phyloP scores from a whole-genome alignment of 2,329 filamentous ascomycete genomes.

The Penicillium hesseltinei region DNA sequence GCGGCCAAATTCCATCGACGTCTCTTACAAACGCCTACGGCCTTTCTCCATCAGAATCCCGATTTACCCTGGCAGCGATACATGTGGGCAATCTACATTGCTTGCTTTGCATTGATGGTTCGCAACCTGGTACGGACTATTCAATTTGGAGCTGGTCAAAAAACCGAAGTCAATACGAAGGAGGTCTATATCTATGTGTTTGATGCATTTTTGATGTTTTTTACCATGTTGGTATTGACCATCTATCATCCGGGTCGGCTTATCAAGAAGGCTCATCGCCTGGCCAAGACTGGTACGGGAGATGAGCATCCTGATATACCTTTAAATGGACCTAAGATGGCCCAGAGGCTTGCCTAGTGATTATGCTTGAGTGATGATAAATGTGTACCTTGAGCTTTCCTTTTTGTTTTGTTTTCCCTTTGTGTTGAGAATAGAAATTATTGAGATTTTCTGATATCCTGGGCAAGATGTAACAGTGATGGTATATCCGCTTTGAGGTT shows the following conservation, averaged over 20 bases:
- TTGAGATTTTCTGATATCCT: not conserved
- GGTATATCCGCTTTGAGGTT: not conserved
- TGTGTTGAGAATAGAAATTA: not conserved
- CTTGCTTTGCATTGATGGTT: slow-evolving; percentile 26
- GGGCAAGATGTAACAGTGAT: not conserved
- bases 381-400: not conserved
- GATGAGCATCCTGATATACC: slow-evolving; percentile 16
- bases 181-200: slow-evolving; percentile 36
- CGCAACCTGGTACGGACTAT: slow-evolving; percentile 31
- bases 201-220: slow-evolving; percentile 31
- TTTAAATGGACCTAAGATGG: slow-evolving; percentile 15
- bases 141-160: slow-evolving; percentile 25
- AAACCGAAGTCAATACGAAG: slow-evolving; percentile 18
- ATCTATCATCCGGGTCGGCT: slow-evolving; percentile 28
- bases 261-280: slow-evolving; percentile 17
- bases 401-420: not conserved
- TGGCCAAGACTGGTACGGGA: slow-evolving; percentile 11
- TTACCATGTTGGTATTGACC: slow-evolving; percentile 22
- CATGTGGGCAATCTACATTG: slow-evolving; percentile 29
- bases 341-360: not conserved
- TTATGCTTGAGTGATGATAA: not conserved
- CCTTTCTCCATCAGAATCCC: slow-evolving; percentile 14
- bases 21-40: slow-evolving; percentile 16
- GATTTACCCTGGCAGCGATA: slow-evolving; percentile 27
- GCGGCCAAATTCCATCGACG: slow-evolving; percentile 26